Evolutionary conservation across 2,329 filamentous ascomycete genomes (phyloP).

Genomic region (Aspergillus floridensis): DNA sequence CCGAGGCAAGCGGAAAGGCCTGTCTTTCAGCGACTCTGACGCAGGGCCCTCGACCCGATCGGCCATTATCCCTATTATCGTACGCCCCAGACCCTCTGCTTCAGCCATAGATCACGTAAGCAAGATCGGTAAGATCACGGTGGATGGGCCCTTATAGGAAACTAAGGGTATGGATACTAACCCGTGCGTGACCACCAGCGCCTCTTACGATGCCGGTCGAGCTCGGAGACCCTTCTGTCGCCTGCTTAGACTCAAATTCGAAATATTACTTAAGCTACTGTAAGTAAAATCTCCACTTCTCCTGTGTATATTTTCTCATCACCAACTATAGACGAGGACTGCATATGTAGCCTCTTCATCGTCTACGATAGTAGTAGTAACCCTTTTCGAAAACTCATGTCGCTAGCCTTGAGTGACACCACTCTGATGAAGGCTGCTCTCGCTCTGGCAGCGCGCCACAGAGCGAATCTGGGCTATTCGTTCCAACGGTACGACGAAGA

Average conservation of each 20-base stretch:
- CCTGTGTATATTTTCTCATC: background rate
- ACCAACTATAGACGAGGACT: slow-evolving; percentile 27
- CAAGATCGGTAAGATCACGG: background rate
- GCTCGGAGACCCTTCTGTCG: slow-evolving; percentile 15
- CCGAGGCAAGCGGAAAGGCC: slow-evolving; percentile 32
- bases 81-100: background rate
- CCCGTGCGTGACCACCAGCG: background rate
- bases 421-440: slow-evolving; percentile 33
- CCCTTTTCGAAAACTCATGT: slow-evolving; percentile 33
- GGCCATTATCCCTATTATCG: background rate
- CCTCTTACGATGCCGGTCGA: slow-evolving; percentile 3
- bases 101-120: background rate
- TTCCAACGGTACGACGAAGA: slow-evolving; percentile 18
- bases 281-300: slow-evolving; percentile 9
- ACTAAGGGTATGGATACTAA: background rate
- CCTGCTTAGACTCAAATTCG: slow-evolving; percentile 20
- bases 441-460: slow-evolving; percentile 35
- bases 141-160: too few relatives aligned
- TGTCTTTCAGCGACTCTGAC: slow-evolving; percentile 15
- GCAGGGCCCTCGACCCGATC: background rate
- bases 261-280: slow-evolving; percentile 37
- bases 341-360: slow-evolving; percentile 36
- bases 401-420: slow-evolving; percentile 28
- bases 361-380: slow-evolving; percentile 38
- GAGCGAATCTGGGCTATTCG: slow-evolving; percentile 28